These are phyloP conservation scores for Cercospora canescens DNA, from an alignment of 2,329 filamentous ascomycete genomes.

Conservation along the genomic window DNA sequence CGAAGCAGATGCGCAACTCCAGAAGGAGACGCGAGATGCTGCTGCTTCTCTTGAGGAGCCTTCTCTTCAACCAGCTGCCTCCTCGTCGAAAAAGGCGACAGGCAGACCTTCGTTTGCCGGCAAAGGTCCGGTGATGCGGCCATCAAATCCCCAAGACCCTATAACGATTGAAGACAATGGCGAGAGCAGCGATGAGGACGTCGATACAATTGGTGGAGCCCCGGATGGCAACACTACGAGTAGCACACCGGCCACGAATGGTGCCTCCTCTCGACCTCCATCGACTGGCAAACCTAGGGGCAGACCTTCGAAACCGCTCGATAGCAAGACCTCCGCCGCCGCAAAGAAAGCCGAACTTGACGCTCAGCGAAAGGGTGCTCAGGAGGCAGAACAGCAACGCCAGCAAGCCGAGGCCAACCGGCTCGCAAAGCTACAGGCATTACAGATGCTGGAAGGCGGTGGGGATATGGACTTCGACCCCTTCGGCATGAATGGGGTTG, in stretches of 20 bases:
- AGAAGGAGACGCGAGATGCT: conserved; percentile 16
- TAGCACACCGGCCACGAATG: neutral
- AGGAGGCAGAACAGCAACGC: conserved; percentile 9
- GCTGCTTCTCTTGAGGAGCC: neutral
- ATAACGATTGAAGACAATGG: conserved; percentile 36
- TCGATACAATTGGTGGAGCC: conserved; percentile 62
- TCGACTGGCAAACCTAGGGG: conserved; percentile 15
- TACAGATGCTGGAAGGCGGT: conserved; percentile 30
- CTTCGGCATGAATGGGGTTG: conserved; percentile 10
- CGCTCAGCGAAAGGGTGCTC: conserved; percentile 6
- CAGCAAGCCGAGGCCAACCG: conserved; percentile 35
- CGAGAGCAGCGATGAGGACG: conserved; percentile 23
- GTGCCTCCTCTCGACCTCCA: neutral
- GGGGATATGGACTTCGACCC: conserved; percentile 15
- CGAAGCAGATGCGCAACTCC: conserved; percentile 16
- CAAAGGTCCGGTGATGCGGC: conserved; percentile 34
- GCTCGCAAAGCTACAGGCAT: conserved; percentile 37
- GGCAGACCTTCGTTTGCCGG: conserved; percentile 27
- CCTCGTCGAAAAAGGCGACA: neutral
- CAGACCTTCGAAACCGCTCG: conserved; percentile 11
- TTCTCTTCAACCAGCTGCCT: neutral
- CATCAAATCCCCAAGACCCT: conserved; percentile 33
- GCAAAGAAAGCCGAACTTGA: conserved; percentile 6
- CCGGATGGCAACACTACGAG: conserved; percentile 14
- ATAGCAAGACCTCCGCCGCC: neutral